A percentile compares a stretch with the other conserved stretches of the same genome.
Conservation (phyloP, 140 eudicot species). For the Cichorium intybus region DNA sequence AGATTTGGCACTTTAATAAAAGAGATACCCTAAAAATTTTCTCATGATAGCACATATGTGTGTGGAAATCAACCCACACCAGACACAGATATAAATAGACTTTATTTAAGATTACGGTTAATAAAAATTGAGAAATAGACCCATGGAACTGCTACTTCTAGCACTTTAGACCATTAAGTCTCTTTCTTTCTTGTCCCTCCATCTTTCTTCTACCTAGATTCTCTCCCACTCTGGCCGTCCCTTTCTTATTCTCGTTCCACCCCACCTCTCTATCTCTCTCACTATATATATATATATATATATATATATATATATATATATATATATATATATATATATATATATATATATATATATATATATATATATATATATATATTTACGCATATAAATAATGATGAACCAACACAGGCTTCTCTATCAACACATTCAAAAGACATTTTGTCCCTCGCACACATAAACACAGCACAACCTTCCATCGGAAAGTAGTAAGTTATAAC, state of each 20-base stretch:
- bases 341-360: constrained; percentile 1
- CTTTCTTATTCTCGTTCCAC: constrained; percentile 30
- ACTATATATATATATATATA: neutral
- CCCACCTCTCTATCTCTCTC: constrained; percentile 9
- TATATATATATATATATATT: neutral
- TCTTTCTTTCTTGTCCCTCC: constrained; percentile 36
- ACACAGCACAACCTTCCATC: neutral
- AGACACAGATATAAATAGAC: too few species aligned
- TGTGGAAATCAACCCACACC: too few species aligned
- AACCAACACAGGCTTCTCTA: constrained; percentile 15
- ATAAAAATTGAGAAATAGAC: neutral
- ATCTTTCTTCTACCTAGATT: constrained; percentile 25
- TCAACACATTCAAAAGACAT: neutral
- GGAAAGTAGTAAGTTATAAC: neutral
- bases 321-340: neutral
- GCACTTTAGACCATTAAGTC: neutral
- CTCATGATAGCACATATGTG: too few species aligned
- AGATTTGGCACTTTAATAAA: too few species aligned
- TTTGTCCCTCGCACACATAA: constrained; percentile 2
- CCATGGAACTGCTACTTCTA: neutral
- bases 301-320: neutral
- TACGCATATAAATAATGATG: constrained; percentile 20
- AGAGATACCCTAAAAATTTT: too few species aligned
- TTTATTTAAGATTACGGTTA: too few species aligned
- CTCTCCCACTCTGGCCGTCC: constrained; percentile 29